Percentiles rank a stretch among this genome's conserved stretches.
phyloP scores from a whole-genome alignment of 192 early-diverging fungal genomes.

The Kappamyces sp. region DNA sequence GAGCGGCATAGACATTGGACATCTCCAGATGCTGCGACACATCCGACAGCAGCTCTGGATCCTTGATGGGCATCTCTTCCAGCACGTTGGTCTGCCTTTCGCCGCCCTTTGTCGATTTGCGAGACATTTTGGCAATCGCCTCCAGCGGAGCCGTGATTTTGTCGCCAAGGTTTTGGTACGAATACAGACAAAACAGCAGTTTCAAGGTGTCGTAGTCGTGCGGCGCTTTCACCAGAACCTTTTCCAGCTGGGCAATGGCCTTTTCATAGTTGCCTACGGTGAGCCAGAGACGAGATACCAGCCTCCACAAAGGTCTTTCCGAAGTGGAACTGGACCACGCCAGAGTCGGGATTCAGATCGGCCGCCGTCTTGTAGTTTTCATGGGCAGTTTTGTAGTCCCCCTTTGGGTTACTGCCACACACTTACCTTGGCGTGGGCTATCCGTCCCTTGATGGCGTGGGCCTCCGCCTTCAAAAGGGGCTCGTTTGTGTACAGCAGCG shows the following conservation, averaged over 20 bases:
- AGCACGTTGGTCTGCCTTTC: conserved; percentile 2
- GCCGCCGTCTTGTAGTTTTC: conserved; percentile 62
- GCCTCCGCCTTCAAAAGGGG: conserved; percentile 1
- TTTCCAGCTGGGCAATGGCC: conserved; percentile 32
- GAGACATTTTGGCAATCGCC: conserved; percentile 16
- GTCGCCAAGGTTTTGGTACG: not conserved
- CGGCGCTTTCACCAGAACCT: conserved; percentile 33
- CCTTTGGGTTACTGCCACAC: conserved; percentile 32
- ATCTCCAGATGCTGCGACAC: conserved; percentile 25
- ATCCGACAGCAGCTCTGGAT: conserved; percentile 32
- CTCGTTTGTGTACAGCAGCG: conserved; percentile 14
- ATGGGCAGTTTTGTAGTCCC: conserved; percentile 66
- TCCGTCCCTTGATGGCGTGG: conserved; percentile 5
- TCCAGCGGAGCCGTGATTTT: conserved; percentile 15
- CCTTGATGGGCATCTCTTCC: conserved; percentile 15
- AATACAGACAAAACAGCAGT: conserved; percentile 9
- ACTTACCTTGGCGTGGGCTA: conserved; percentile 28
- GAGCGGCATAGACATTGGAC: conserved; percentile 20
- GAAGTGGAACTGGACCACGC: conserved; percentile 65
- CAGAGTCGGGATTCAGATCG: conserved; percentile 59
- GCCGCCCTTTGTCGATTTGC: conserved; percentile 13
- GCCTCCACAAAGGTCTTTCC: conserved; percentile 65
- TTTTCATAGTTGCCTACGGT: conserved; percentile 26
- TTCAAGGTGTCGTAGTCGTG: conserved; percentile 35
- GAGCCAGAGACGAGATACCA: conserved; percentile 31